These are phyloP conservation scores for Fusarium sp. DNA, from an alignment of 2,329 filamentous ascomycete species.

Conservation along the genomic window DNA sequence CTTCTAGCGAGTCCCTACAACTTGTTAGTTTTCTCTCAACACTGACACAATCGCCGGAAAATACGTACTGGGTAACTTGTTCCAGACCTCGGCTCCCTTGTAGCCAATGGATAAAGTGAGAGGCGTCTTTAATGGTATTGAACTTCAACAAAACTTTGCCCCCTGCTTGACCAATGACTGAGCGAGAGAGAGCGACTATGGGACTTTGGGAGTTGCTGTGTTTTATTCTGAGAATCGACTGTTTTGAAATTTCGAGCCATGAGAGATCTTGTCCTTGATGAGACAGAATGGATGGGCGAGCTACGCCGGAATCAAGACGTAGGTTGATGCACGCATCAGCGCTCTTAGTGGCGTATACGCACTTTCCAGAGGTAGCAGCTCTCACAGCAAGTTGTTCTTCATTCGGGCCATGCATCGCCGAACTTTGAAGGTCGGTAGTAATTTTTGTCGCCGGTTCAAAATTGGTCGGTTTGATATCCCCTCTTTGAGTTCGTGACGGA, in stretches of 20 bases:
- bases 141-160: conserved; percentile 42
- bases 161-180: conserved; percentile 6
- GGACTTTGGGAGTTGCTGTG: conserved; percentile 31
- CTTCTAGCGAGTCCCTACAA: conserved; percentile 27
- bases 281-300: background rate
- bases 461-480: conserved; percentile 46
- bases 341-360: background rate
- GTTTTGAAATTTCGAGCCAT: conserved; percentile 41
- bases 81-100: background rate
- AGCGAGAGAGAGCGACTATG: conserved; percentile 41
- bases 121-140: conserved; percentile 6
- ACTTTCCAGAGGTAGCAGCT: conserved; percentile 43
- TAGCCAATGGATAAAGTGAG: conserved; percentile 34
- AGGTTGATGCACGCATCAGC: conserved; percentile 5
- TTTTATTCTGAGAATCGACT: conserved; percentile 22
- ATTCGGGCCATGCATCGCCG: background rate
- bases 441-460: conserved; percentile 15
- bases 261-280: background rate
- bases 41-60: background rate
- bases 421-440: background rate
- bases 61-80: conserved; percentile 30
- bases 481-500: conserved; percentile 25
- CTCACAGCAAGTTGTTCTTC: conserved; percentile 20
- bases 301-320: conserved; percentile 7
- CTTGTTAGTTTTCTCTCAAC: conserved; percentile 8